Conservation (phyloP, 2,329 filamentous ascomycete genomes). For the Alternaria sp. region DNA sequence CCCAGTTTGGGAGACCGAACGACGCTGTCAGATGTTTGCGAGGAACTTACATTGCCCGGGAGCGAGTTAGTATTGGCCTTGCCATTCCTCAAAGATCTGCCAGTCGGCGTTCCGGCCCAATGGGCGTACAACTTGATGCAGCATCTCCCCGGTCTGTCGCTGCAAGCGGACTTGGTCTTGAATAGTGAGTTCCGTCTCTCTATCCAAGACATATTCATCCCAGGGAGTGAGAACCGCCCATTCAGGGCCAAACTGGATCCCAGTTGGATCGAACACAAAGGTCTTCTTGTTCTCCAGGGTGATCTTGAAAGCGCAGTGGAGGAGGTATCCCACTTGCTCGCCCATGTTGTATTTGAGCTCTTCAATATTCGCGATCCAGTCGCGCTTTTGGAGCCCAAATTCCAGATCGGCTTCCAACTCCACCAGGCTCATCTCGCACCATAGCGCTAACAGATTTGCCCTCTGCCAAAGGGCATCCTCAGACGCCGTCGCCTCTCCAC, state of each 20-base stretch:
- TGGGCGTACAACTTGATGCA: neutral
- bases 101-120: neutral
- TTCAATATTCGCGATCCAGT: neutral
- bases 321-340: neutral
- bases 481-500: neutral
- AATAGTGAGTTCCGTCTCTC: neutral
- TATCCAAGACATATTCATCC: neutral
- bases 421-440: neutral
- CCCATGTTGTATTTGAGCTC: constrained; percentile 1
- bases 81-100: neutral
- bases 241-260: constrained; percentile 19
- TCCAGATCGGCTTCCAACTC: neutral
- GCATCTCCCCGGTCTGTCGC: neutral
- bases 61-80: neutral
- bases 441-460: neutral
- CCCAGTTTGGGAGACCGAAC: neutral
- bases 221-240: constrained; percentile 16
- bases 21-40: neutral
- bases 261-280: constrained; percentile 24
- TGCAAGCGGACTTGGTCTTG: neutral
- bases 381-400: neutral
- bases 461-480: neutral
- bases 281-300: neutral
- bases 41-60: neutral
- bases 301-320: constrained; percentile 12